phyloP scores from a whole-genome alignment of 345 rosid species.

The Salix caprea region DNA sequence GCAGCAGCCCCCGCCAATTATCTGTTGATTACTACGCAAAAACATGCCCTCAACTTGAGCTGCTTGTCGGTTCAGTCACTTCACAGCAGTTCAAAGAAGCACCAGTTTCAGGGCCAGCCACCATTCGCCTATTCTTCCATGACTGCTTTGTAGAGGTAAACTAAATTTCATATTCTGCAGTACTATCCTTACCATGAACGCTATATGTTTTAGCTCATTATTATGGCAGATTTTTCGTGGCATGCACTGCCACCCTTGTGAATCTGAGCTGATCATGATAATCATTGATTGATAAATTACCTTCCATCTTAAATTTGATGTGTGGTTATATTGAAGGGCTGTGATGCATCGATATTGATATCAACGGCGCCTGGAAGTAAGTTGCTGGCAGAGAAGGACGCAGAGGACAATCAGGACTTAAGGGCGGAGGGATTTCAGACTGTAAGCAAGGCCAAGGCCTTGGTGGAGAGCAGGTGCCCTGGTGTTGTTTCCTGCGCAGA shows the following conservation, averaged over 20 bases:
- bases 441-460: slow-evolving; percentile 53
- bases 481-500: slow-evolving; percentile 83
- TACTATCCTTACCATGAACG: slow-evolving; percentile 6
- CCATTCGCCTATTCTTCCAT: slow-evolving; percentile 88
- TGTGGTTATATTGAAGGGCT: slow-evolving; percentile 45
- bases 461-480: slow-evolving; percentile 79
- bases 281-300: neutral
- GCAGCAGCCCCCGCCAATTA: slow-evolving; percentile 35
- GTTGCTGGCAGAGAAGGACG: slow-evolving; percentile 65
- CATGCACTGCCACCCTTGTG: neutral
- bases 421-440: slow-evolving; percentile 63
- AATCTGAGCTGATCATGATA: neutral
- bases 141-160: slow-evolving; percentile 88
- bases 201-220: neutral
- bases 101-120: slow-evolving; percentile 80
- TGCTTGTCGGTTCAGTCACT: slow-evolving; percentile 59
- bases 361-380: slow-evolving; percentile 55
- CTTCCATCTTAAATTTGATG: neutral
- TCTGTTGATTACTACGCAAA: slow-evolving; percentile 54
- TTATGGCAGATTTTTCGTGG: neutral
- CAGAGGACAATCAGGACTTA: slow-evolving; percentile 59
- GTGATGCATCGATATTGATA: slow-evolving; percentile 76
- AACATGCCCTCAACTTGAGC: slow-evolving; percentile 76
- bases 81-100: slow-evolving; percentile 63
- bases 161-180: neutral